These are phyloP conservation scores for Dicorynia guianensis DNA, from an alignment of 306 rosid genomes.

Conservation along the genomic window DNA sequence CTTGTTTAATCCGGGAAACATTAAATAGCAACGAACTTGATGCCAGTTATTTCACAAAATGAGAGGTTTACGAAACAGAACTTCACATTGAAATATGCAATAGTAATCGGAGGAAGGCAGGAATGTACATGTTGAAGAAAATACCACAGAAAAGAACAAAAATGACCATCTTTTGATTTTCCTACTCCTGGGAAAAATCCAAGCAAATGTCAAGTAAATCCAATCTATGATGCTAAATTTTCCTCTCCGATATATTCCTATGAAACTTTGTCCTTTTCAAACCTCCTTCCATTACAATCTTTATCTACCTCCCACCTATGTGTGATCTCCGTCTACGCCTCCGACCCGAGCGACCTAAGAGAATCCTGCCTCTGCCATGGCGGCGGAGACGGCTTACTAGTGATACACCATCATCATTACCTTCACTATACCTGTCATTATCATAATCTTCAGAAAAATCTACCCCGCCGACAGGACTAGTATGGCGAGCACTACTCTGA, in stretches of 20 bases:
- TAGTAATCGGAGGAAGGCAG: constrained; percentile 35
- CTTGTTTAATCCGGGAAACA: neutral
- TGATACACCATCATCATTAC: constrained; percentile 61
- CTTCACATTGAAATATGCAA: constrained; percentile 10
- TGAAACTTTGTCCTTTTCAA: constrained; percentile 59
- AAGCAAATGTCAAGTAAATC: constrained; percentile 54
- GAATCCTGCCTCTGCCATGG: constrained; percentile 70
- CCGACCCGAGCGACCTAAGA: constrained; percentile 80
- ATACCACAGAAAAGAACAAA: constrained; percentile 38
- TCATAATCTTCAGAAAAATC: constrained; percentile 64
- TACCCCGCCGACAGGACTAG: constrained; percentile 33
- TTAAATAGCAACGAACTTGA: neutral
- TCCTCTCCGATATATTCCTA: constrained; percentile 58
- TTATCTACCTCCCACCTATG: constrained; percentile 42
- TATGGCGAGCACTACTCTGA: constrained; percentile 38
- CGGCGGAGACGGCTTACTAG: constrained; percentile 78
- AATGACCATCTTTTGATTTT: constrained; percentile 52
- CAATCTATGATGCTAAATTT: constrained; percentile 51
- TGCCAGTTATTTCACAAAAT: neutral
- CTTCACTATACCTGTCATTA: constrained; percentile 45
- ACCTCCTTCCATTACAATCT: constrained; percentile 50
- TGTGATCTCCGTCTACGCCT: constrained; percentile 78
- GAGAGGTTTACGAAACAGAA: constrained; percentile 5
- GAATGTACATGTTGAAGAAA: constrained; percentile 43
- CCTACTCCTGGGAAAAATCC: constrained; percentile 47